Base-by-base conservation (phyloP, 2,329 filamentous ascomycete genomes). In the Colletotrichum lupini region DNA sequence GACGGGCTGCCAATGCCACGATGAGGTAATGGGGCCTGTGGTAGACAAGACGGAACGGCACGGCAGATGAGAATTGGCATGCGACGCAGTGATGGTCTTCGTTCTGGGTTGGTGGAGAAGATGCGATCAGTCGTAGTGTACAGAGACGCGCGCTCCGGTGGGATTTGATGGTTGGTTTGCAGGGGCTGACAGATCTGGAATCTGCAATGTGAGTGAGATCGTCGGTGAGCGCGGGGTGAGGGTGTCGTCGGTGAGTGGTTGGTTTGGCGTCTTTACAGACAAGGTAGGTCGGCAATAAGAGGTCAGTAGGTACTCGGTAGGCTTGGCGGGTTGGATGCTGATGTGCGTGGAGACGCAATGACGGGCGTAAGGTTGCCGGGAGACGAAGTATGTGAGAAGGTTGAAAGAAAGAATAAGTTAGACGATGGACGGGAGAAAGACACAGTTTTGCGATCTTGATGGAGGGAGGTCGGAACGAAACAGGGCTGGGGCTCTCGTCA, bases 401-500 rank as follows among this genome's bases (percentile, higher is more conserved):
- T 9, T 53, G n/a, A 19, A 19, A 28, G 53, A 55, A 55, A 56
- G 12, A 28, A 19, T 26, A 22, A 28, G 53, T 11, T 56, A 56
- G 53, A 28, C 24, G 53, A 28, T 11, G 42, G 32, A 52, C 30
- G 19, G 11, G 53, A 46, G 58, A 61, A 61, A 65, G 64, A 72
- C 49, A 72, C 35, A 32, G 58, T 68, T 59, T 72, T 30, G 65
- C 37, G 42, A 46, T 63, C 28, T 63, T 24, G 60, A 63, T 53
- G 60, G 28, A 53, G 55, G 66, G 28, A 35, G 28, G 28, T 42
- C 19, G 32, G 46, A 68, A 64, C 53, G 69, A 61, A 70, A 65
- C 70, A 64, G 70, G 70, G 67, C 56, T 73, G 53, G 67, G 60
- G 66, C 70, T 57, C 26, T 49, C 32, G n/a, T 35, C 11, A 19